A percentile compares a stretch with the other conserved stretches of the same genome.
Conservation (phyloP, 129 eudicot genomes). For the Gnaphalium uliginosum region DNA sequence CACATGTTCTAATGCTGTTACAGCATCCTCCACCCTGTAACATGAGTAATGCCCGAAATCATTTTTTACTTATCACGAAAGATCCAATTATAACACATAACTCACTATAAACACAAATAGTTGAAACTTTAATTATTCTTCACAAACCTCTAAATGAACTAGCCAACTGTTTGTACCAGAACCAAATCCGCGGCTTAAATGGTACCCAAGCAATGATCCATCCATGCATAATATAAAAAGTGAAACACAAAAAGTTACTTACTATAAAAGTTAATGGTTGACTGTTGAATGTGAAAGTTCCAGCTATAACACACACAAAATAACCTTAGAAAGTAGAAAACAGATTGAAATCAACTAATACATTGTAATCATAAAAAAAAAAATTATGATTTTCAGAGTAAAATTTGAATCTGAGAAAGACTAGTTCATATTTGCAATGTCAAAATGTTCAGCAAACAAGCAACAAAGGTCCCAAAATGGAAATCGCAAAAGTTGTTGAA, state of each 20-base stretch:
- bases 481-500: background rate
- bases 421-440: too few species aligned
- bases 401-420: too few species aligned
- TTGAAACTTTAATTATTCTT: too few species aligned
- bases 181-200: constrained; percentile 81
- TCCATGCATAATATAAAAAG: constrained; percentile 73
- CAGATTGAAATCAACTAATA: background rate
- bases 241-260: too few species aligned
- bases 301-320: background rate
- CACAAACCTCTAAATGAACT: constrained; percentile 51
- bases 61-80: too few species aligned
- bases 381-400: too few species aligned
- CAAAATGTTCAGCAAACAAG: too few species aligned
- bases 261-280: background rate
- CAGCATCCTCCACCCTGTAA: constrained; percentile 62
- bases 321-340: background rate
- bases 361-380: too few species aligned
- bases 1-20: constrained; percentile 37
- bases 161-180: constrained; percentile 96
- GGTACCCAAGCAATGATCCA: constrained; percentile 93
- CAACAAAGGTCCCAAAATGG: background rate
- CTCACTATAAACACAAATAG: too few species aligned
- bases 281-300: background rate
- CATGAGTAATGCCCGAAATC: too few species aligned
- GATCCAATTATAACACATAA: too few species aligned